Evolutionary conservation across 2,329 filamentous ascomycete genomes (phyloP).

Genomic region (Elsinoe arachidis): DNA sequence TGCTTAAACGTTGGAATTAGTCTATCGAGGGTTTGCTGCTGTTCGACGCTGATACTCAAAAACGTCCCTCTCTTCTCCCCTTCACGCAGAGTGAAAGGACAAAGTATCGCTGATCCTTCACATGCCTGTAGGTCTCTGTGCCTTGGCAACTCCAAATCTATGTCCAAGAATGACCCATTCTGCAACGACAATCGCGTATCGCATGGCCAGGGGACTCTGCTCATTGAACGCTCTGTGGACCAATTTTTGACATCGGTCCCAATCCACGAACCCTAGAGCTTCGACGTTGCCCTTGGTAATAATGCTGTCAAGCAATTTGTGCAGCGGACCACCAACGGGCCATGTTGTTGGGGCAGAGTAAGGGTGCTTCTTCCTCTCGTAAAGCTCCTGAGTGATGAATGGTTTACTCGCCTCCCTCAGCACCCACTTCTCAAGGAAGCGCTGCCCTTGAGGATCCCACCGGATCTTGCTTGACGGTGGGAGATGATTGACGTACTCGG

Average conservation of each 20-base stretch:
- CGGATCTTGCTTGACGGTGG: constrained; percentile 32
- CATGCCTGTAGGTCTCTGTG: constrained; percentile 16
- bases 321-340: constrained; percentile 36
- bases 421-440: constrained; percentile 41
- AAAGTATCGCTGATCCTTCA: neutral
- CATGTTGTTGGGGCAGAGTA: constrained; percentile 41
- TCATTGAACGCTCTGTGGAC: constrained; percentile 34
- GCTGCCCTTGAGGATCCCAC: constrained; percentile 21
- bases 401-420: constrained; percentile 43
- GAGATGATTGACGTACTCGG: constrained; percentile 32
- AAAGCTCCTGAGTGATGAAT: constrained; percentile 46
- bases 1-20: neutral
- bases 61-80: neutral
- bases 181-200: constrained; percentile 32
- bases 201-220: constrained; percentile 27
- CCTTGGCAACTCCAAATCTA: constrained; percentile 36
- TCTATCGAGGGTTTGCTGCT: neutral
- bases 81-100: neutral
- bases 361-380: constrained; percentile 41
- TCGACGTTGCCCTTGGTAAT: constrained; percentile 23
- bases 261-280: constrained; percentile 24
- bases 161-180: constrained; percentile 39
- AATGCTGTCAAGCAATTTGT: constrained; percentile 26
- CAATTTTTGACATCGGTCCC: constrained; percentile 21
- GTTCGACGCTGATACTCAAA: neutral